Evolutionary conservation across 1,284 basidiomycete species (phyloP), one percentile per base, ranked within the genome.

Genomic region (Boletellus deceptivus): DNA sequence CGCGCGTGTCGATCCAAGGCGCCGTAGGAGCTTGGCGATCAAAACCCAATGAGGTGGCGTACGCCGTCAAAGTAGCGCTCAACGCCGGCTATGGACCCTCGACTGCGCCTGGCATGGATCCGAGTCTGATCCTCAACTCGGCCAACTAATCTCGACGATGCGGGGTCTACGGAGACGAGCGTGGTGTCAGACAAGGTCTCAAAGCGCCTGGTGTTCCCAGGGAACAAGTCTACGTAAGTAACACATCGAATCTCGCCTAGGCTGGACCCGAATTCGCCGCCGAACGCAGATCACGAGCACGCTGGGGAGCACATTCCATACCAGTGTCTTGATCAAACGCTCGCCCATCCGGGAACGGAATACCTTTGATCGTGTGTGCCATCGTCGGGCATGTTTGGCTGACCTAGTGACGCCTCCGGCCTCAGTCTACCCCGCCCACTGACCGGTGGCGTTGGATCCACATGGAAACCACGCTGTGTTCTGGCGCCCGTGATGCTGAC

Each of bases 101-200:
- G 90, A 93, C 68, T 84, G 86, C 63, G 90, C 88, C 59, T 88
- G 75, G 83, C 86, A 64, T 60, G 10, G 18, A 71, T 66, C 34
- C 29, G 9, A 48, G 27, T 8, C 33, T 17, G 25, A 68, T 72
- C 48, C 56, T 58, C 59, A 39, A 62, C 69, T 17, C 9, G 2
- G 3, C n/a, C 24, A 24, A 48, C 8, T 16, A 13, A 35, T 41
- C 34, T 41, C n/a, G 31, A 43, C 33, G 72, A 16, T 16, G n/a
- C 47, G 82, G 81, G 79, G 75, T 67, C 8, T 85, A 88, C 60
- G 79, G 80, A 53, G 91, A 91, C 62, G 89, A 96, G 70, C 83
- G 86, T 62, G 85, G 91, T 63, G 91, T 96, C 24, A 92, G 91
- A 11, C 78, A 86, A 58, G 92, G 91, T 17, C 84, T 96, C 70